Evolutionary conservation across 192 early-diverging fungal genomes (phyloP).

Genomic region (Backusella sp.): DNA sequence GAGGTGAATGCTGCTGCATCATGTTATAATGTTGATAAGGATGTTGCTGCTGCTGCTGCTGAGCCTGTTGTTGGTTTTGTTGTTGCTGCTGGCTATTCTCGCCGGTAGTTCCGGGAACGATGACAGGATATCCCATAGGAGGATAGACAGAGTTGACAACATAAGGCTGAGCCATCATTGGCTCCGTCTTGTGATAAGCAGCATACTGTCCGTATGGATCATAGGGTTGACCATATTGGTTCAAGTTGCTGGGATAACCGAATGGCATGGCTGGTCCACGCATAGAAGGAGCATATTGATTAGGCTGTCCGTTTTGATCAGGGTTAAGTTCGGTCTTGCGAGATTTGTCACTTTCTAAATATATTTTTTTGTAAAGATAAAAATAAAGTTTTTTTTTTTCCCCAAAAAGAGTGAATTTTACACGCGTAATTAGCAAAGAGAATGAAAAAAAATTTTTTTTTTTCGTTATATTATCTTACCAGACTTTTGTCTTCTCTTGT

Average conservation of each 20-base stretch:
- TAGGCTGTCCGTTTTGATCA: constrained; percentile 8
- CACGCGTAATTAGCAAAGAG: background rate
- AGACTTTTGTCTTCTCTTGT: constrained; percentile 53
- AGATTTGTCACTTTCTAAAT: background rate
- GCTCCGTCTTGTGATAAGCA: constrained; percentile 18
- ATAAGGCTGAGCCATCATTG: constrained; percentile 19
- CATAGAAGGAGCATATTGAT: constrained; percentile 19
- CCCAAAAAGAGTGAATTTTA: constrained; percentile 3
- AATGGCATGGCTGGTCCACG: constrained; percentile 22
- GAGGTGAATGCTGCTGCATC: constrained; percentile 14
- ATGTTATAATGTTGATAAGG: constrained; percentile 17
- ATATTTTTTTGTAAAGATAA: background rate
- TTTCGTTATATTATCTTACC: background rate
- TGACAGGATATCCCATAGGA: constrained; percentile 23
- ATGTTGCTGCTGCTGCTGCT: constrained; percentile 18
- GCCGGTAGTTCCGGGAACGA: constrained; percentile 15
- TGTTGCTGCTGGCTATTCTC: constrained; percentile 8
- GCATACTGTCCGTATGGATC: constrained; percentile 19
- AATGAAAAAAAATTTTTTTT: constrained; percentile 8
- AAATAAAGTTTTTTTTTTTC: background rate
- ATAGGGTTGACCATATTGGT: constrained; percentile 25
- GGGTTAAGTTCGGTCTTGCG: constrained; percentile 2
- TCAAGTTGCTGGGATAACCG: constrained; percentile 15
- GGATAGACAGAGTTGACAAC: constrained; percentile 27
- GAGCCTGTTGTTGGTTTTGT: constrained; percentile 5